Conservation (phyloP, 331 rosid species). For the Pyracantha coccinea region DNA sequence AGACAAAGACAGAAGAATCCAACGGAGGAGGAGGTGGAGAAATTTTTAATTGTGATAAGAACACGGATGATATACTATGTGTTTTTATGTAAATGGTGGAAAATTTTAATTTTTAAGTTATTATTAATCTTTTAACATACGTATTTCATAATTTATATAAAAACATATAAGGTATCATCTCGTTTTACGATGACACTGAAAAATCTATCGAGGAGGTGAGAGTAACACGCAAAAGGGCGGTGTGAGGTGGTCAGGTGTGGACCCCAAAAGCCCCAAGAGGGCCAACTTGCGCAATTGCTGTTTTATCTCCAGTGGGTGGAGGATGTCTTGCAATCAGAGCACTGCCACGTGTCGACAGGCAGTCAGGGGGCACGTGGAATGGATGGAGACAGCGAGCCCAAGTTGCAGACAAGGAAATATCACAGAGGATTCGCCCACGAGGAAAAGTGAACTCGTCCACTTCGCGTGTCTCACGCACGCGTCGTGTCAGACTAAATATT, state of each 20-base stretch:
- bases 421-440: conserved; percentile 1
- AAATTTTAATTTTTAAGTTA: too few species aligned
- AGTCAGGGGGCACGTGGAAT: not conserved
- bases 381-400: conserved; percentile 18
- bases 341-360: not conserved
- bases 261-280: not conserved
- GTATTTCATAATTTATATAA: too few species aligned
- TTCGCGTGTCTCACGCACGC: conserved; percentile 20
- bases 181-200: too few species aligned
- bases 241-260: not conserved
- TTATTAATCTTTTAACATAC: too few species aligned
- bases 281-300: not conserved
- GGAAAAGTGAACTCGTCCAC: not conserved
- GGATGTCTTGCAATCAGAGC: not conserved
- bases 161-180: too few species aligned
- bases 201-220: not conserved
- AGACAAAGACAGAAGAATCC: not conserved
- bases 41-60: too few species aligned
- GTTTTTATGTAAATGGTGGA: too few species aligned
- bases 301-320: not conserved
- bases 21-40: not conserved
- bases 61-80: too few species aligned
- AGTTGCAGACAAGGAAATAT: conserved; percentile 4
- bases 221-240: not conserved
- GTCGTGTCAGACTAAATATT: not conserved